Conservation (phyloP, 805 yeast genomes). For the Cyberlindnera meyerae region DNA sequence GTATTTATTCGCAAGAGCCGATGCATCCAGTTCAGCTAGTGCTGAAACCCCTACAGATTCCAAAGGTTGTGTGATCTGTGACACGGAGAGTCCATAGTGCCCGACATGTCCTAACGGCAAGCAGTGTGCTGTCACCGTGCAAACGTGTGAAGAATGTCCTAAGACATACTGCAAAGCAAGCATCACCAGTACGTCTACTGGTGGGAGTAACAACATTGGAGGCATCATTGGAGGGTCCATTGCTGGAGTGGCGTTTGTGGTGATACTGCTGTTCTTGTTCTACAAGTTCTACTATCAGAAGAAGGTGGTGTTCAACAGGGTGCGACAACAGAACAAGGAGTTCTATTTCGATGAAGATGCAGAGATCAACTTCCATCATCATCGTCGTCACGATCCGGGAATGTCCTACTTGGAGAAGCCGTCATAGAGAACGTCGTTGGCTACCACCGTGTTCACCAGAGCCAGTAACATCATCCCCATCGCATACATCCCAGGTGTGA, state of each 20-base stretch:
- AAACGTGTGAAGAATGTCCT: slow-evolving; percentile 57
- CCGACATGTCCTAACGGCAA: slow-evolving; percentile 51
- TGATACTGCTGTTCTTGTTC: slow-evolving; percentile 37
- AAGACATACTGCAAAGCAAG: slow-evolving; percentile 41
- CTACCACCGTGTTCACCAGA: slow-evolving; percentile 66
- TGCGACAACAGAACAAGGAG: slow-evolving; percentile 23
- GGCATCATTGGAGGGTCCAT: slow-evolving; percentile 72
- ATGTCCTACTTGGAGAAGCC: slow-evolving; percentile 28
- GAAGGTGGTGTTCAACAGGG: slow-evolving; percentile 29
- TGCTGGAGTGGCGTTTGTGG: slow-evolving; percentile 51
- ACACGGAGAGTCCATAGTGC: slow-evolving; percentile 37
- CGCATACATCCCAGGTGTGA: slow-evolving; percentile 93
- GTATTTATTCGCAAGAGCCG: slow-evolving; percentile 9
- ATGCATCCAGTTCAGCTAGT: slow-evolving; percentile 1
- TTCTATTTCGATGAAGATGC: slow-evolving; percentile 26
- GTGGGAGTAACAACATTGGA: slow-evolving; percentile 34
- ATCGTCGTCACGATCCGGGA: too few species aligned
- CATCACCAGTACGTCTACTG: slow-evolving; percentile 12
- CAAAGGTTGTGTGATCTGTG: slow-evolving; percentile 39
- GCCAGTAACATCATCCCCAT: slow-evolving; percentile 88
- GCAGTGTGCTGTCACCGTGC: slow-evolving; percentile 50
- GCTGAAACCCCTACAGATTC: slow-evolving; percentile 12
- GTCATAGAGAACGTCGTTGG: slow-evolving; percentile 31
- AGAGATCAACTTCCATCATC: slow-evolving; percentile 26
- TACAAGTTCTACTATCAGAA: slow-evolving; percentile 39